phyloP scores from a whole-genome alignment of 2,329 filamentous ascomycete genomes.

The Sporothrix mexicana region DNA sequence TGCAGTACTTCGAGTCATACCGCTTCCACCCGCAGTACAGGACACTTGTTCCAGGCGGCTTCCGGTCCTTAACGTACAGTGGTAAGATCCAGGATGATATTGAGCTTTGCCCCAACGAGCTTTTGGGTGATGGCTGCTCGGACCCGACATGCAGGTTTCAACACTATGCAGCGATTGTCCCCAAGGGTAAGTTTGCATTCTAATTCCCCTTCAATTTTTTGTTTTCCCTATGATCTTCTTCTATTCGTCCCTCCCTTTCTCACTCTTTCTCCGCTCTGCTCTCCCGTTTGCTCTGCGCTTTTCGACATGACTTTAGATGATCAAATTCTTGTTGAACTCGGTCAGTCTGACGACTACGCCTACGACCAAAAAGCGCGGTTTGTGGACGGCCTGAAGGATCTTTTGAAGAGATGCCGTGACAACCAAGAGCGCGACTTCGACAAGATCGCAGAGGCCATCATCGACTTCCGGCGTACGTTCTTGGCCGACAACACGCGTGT shows the following conservation, averaged over 20 bases:
- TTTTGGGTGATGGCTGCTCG: conserved; percentile 70
- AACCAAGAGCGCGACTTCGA: conserved; percentile 69
- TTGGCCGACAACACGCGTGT: conserved; percentile 68
- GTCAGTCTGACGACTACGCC: conserved; percentile 67
- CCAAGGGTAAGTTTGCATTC: conserved; percentile 72
- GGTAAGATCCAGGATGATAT: conserved; percentile 81
- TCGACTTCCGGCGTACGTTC: conserved; percentile 69
- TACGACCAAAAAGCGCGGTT: conserved; percentile 67
- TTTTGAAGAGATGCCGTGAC: conserved; percentile 65
- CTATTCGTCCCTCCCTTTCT: conserved; percentile 42
- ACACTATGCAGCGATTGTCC: conserved; percentile 76
- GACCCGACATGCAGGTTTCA: conserved; percentile 75
- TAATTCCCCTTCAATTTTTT: conserved; percentile 31
- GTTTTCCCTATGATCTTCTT: conserved; percentile 40
- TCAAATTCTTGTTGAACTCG: conserved; percentile 74
- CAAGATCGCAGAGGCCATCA: conserved; percentile 69
- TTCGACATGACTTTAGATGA: conserved; percentile 61
- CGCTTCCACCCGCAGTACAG: conserved; percentile 84
- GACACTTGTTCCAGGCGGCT: conserved; percentile 72
- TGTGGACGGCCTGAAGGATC: conserved; percentile 64
- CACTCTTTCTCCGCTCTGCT: conserved; percentile 26
- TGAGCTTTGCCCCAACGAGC: conserved; percentile 77
- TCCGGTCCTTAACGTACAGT: conserved; percentile 91
- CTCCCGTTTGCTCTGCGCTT: conserved; percentile 39
- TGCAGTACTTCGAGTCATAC: conserved; percentile 83